Percentiles rank a stretch among this genome's conserved stretches.
These are phyloP conservation scores for Gaeumannomyces tritici DNA, from an alignment of 2,329 filamentous ascomycete genomes.

Conservation along the genomic window DNA sequence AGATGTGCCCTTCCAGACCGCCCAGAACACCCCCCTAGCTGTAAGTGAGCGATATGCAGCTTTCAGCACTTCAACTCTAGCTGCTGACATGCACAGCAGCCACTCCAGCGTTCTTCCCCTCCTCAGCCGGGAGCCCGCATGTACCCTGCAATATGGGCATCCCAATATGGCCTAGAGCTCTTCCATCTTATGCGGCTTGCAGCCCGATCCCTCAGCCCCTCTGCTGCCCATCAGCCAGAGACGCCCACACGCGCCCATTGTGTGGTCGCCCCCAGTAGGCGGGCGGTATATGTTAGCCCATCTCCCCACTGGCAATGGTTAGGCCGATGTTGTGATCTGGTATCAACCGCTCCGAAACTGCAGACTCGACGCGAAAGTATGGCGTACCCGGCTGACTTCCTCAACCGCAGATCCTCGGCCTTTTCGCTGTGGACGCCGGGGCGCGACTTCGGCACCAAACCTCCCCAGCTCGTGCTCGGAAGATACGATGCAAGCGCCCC, in stretches of 20 bases:
- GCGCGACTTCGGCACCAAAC: not conserved
- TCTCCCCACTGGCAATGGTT: too few species aligned
- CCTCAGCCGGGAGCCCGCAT: not conserved
- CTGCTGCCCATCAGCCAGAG: too few species aligned
- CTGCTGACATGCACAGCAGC: not conserved
- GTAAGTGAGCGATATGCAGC: too few species aligned
- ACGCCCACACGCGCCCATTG: not conserved
- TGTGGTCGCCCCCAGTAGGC: too few species aligned
- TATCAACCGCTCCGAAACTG: not conserved
- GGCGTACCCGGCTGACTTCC: constrained; percentile 9
- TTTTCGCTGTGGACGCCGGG: constrained; percentile 16
- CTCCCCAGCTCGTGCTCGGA: constrained; percentile 11
- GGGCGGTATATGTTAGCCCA: too few species aligned
- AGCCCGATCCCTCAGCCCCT: not conserved
- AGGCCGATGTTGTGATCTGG: not conserved
- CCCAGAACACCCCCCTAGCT: too few species aligned
- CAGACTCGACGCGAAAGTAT: not conserved
- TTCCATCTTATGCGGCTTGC: not conserved
- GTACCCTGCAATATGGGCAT: not conserved
- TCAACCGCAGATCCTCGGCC: constrained; percentile 6
- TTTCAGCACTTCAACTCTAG: not conserved
- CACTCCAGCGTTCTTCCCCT: not conserved
- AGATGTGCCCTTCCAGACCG: too few species aligned
- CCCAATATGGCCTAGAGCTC: not conserved
- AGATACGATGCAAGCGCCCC: constrained; percentile 1